Conservation (phyloP, 768 basidiomycete genomes). For the Mycena albidolilacea region DNA sequence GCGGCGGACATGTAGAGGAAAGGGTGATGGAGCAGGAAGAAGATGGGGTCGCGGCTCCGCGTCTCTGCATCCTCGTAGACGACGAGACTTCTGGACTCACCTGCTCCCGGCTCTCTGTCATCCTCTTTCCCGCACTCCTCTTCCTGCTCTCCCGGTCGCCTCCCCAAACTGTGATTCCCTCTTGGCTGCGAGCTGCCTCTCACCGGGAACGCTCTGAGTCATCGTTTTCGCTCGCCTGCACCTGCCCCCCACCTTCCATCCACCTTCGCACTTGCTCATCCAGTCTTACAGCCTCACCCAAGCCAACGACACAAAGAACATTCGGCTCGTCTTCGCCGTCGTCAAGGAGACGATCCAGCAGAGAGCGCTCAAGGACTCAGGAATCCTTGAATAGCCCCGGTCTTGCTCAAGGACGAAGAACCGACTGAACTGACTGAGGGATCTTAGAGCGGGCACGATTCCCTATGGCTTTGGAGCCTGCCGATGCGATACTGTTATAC, state of each 20-base stretch:
- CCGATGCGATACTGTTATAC: no score
- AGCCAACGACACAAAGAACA: slow-evolving; percentile 87
- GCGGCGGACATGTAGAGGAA: no score
- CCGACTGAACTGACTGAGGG: no score
- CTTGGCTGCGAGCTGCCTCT: no score
- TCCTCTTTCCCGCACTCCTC: background rate
- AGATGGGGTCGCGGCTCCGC: no score
- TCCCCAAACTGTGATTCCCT: background rate
- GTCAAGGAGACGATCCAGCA: slow-evolving; percentile 61
- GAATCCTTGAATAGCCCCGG: slow-evolving; percentile 69
- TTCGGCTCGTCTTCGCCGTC: slow-evolving; percentile 79
- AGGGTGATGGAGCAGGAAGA: no score
- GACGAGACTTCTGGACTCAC: no score
- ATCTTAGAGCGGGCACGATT: no score
- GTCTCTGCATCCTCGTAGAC: no score
- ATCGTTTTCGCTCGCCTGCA: background rate
- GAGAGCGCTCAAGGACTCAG: slow-evolving; percentile 83
- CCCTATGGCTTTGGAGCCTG: no score
- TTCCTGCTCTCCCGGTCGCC: background rate
- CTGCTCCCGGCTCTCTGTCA: background rate
- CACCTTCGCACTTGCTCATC: background rate
- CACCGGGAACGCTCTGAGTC: no score
- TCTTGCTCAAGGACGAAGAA: background rate
- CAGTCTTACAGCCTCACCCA: slow-evolving; percentile 70
- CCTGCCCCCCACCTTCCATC: background rate